phyloP scores from a whole-genome alignment of 768 basidiomycete genomes.

The Boletus reticuloceps region DNA sequence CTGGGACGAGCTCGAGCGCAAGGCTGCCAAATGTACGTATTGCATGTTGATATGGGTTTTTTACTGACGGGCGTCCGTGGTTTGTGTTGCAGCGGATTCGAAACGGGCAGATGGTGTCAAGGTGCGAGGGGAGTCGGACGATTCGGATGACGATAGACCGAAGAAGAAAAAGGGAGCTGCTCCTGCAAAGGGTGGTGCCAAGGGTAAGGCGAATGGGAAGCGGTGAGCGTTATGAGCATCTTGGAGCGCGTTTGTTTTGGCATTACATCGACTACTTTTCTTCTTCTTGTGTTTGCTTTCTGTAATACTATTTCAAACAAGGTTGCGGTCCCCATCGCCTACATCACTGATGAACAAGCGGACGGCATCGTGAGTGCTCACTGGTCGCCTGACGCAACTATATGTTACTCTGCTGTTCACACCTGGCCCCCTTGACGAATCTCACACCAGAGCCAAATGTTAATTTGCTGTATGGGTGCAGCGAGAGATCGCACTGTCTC shows the following conservation, averaged over 20 bases:
- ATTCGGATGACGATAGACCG: slow-evolving; percentile 48
- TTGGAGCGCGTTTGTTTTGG: background rate
- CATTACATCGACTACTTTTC: background rate
- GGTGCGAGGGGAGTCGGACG: slow-evolving; percentile 46
- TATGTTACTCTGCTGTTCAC: no score
- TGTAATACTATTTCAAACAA: no score
- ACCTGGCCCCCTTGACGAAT: no score
- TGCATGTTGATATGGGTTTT: background rate
- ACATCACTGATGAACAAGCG: no score
- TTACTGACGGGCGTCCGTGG: background rate
- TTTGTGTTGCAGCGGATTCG: slow-evolving; percentile 41
- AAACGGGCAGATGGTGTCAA: slow-evolving; percentile 42
- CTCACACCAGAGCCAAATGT: no score
- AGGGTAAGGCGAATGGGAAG: slow-evolving; percentile 43
- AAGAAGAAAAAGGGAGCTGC: slow-evolving; percentile 41
- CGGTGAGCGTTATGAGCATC: slow-evolving; percentile 27
- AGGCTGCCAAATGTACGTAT: slow-evolving; percentile 78
- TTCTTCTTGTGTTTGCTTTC: background rate
- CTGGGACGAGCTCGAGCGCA: slow-evolving; percentile 94
- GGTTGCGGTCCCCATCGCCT: no score
- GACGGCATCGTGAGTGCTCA: no score
- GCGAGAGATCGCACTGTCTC: no score
- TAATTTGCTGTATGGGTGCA: no score
- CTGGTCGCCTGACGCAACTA: no score
- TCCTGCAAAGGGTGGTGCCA: slow-evolving; percentile 18